Evolutionary conservation across 2,329 filamentous ascomycete genomes (phyloP).

Genomic region (Byssothecium circinans): DNA sequence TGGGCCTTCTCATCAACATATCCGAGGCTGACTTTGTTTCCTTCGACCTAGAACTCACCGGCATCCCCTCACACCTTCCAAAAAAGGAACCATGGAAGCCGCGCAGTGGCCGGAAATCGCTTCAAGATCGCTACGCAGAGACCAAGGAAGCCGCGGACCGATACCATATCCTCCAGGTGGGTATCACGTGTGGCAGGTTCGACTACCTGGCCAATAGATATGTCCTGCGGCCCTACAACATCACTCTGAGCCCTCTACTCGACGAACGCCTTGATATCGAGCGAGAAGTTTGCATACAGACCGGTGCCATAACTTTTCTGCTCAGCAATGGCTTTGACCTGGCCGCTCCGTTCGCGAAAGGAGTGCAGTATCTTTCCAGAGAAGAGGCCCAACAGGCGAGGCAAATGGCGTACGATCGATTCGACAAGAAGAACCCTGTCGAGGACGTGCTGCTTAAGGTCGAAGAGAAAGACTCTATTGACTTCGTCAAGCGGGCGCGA

Average conservation of each 20-base stretch:
- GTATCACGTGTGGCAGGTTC: conserved; percentile 66
- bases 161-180: conserved; percentile 67
- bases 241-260: conserved; percentile 61
- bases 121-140: conserved; percentile 65
- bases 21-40: conserved; percentile 63
- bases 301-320: conserved; percentile 64
- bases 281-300: conserved; percentile 62
- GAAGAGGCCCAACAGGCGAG: conserved; percentile 57
- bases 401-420: conserved; percentile 47
- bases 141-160: conserved; percentile 62
- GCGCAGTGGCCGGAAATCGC: conserved; percentile 44
- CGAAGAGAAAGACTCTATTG: conserved; percentile 55
- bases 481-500: conserved; percentile 53
- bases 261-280: conserved; percentile 59
- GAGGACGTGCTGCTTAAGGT: conserved; percentile 54
- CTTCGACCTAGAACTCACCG: conserved; percentile 68
- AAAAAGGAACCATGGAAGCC: conserved; percentile 31
- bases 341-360: conserved; percentile 56
- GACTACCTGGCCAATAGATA: conserved; percentile 54
- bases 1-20: conserved; percentile 60
- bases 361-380: conserved; percentile 65
- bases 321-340: conserved; percentile 61
- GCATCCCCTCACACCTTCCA: conserved; percentile 54
- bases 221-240: conserved; percentile 64
- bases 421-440: conserved; percentile 40